Base-by-base conservation (phyloP, 441 rosid genomes). In the Dalechampia spathulata region DNA sequence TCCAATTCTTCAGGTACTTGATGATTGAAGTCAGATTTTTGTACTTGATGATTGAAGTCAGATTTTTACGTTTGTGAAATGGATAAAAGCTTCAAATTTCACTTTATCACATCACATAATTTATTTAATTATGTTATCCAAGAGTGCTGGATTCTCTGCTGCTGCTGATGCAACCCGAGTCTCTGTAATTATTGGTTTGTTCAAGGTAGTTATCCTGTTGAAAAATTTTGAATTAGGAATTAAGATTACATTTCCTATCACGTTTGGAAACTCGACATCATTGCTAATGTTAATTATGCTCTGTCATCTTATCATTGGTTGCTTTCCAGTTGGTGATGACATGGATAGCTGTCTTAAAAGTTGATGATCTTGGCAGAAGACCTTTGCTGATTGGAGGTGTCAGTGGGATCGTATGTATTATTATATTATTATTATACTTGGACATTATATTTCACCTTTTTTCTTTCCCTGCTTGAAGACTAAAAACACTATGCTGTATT, bases 91-190 rank as follows among this genome's bases (percentile, higher is more conserved):
- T 39, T 10, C 20, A 13, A 23, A 37, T 63, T 41, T 49, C 27
- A 16, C 23, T 15, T 56, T 21, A 46, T 0, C 52, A 44, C 7
- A 51, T 59, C 16, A 15, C 52, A 19, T 64, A 55, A 59, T 58
- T 37, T 58, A 47, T 68, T 46, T 67, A 8, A 53, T 57, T 27
- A 26, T 66, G 19, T 62, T 68, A 65, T 57, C 41, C 53, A 63
- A 92, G 97, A 85, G 88, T 74, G 99, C 97, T 58, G 99, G 99
- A 63, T 92, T 92, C 75, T 86, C 97, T 59, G 99, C 95, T 2
- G 96, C 97, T 54, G 82, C 99, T 67, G 99, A 92, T 78, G 99
- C 99, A 44, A 80, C 97, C 37, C 72, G 96, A 75, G 87, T 92
- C 64, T 92, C 99, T 19, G 96, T 92, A 41, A 67, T 92, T 20